Evolutionary conservation across 2,329 filamentous ascomycete species (phyloP).

Genomic region (Orbilia blumenaviensis): DNA sequence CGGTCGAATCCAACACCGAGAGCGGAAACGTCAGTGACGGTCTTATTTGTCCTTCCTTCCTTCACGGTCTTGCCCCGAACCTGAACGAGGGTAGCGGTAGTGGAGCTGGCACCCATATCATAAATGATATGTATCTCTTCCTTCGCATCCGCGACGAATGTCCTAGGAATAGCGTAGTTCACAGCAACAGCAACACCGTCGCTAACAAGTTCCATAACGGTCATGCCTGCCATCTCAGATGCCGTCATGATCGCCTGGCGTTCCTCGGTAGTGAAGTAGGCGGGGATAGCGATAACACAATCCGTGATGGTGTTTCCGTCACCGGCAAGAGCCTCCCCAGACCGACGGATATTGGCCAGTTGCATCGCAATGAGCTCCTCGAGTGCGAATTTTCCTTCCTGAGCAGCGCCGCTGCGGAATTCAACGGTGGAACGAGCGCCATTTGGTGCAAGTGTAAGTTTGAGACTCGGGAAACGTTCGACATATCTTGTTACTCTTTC

Average conservation of each 20-base stretch:
- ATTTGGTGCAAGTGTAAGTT: slow-evolving; percentile 63
- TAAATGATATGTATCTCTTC: slow-evolving; percentile 93
- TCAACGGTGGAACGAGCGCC: slow-evolving; percentile 73
- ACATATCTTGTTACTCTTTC: slow-evolving; percentile 74
- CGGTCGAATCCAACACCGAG: slow-evolving; percentile 87
- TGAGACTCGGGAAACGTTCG: slow-evolving; percentile 78
- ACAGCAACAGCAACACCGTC: slow-evolving; percentile 92
- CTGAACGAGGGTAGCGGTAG: slow-evolving; percentile 85
- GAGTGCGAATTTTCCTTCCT: slow-evolving; percentile 71
- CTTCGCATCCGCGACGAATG: slow-evolving; percentile 73
- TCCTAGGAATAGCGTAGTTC: slow-evolving; percentile 91
- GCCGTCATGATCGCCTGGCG: slow-evolving; percentile 85
- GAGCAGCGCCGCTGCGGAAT: slow-evolving; percentile 76
- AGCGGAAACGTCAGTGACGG: slow-evolving; percentile 91
- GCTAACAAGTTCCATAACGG: slow-evolving; percentile 82
- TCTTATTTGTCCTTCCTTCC: slow-evolving; percentile 96
- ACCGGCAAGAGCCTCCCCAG: slow-evolving; percentile 84
- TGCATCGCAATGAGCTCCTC: slow-evolving; percentile 98
- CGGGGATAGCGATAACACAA: slow-evolving; percentile 85
- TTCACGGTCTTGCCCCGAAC: slow-evolving; percentile 91
- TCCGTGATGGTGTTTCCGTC: slow-evolving; percentile 78
- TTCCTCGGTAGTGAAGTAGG: slow-evolving; percentile 90
- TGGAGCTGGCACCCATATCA: slow-evolving; percentile 96
- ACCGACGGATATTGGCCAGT: slow-evolving; percentile 86
- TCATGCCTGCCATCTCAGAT: slow-evolving; percentile 85